Conservation (phyloP, 2,329 filamentous ascomycete genomes). For the Xylaria sp. region DNA sequence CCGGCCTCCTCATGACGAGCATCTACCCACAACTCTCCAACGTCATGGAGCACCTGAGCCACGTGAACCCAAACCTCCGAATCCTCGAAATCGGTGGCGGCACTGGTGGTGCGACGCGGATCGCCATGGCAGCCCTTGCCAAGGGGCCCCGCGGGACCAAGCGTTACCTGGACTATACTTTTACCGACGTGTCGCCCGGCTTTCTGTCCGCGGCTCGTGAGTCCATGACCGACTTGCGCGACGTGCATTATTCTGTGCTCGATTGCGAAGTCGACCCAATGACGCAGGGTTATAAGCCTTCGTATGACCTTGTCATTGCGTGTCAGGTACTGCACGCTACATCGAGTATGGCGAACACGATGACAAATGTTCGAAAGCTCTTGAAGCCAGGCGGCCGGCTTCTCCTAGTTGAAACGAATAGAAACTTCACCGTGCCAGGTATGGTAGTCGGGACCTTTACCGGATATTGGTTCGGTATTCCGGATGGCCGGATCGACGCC, state of each 20-base stretch:
- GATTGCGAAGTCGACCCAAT: constrained; percentile 14
- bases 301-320: constrained; percentile 21
- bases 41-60: constrained; percentile 13
- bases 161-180: constrained; percentile 16
- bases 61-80: constrained; percentile 9
- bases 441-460: constrained; percentile 16
- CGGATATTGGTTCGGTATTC: constrained; percentile 16
- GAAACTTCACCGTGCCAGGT: constrained; percentile 12
- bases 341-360: constrained; percentile 23
- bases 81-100: constrained; percentile 13
- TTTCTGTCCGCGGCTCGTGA: constrained; percentile 12
- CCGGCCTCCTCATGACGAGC: constrained; percentile 18
- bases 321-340: constrained; percentile 21
- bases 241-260: constrained; percentile 14
- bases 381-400: constrained; percentile 34
- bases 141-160: constrained; percentile 12
- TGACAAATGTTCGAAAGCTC: constrained; percentile 32
- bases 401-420: constrained; percentile 30
- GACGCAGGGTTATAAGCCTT: constrained; percentile 2
- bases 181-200: constrained; percentile 18
- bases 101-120: constrained; percentile 6
- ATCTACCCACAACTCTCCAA: constrained; percentile 20
- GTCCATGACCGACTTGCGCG: constrained; percentile 5
- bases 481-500: constrained; percentile 15
- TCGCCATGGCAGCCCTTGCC: neutral